Percentiles rank a stretch among this genome's conserved stretches.
These are phyloP conservation scores for Drechslerella coelobrocha DNA, from an alignment of 2,329 filamentous ascomycete species.

Conservation along the genomic window DNA sequence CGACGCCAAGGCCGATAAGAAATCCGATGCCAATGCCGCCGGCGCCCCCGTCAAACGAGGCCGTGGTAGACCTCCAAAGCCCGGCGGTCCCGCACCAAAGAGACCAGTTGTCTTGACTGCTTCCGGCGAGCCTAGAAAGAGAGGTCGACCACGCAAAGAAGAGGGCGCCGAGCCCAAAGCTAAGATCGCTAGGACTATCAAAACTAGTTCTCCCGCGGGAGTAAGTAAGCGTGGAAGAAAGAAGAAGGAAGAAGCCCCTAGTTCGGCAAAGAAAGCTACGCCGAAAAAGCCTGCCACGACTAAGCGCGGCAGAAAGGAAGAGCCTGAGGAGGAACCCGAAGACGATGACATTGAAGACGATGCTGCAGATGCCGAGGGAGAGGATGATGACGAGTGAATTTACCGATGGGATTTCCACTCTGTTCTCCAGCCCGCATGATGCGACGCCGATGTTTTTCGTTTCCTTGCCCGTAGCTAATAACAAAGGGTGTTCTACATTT, in stretches of 20 bases:
- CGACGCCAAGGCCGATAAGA: constrained; percentile 28
- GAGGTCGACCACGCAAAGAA: constrained; percentile 46
- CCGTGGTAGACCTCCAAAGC: constrained; percentile 48
- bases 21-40: constrained; percentile 7
- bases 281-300: constrained; percentile 28
- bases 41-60: constrained; percentile 36
- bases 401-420: background rate
- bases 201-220: constrained; percentile 21
- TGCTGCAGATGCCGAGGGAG: constrained; percentile 20
- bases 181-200: constrained; percentile 39
- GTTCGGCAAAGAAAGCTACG: constrained; percentile 26
- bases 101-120: constrained; percentile 44
- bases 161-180: constrained; percentile 45
- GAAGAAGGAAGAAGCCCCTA: constrained; percentile 38
- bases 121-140: constrained; percentile 47
- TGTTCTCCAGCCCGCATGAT: background rate
- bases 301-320: constrained; percentile 34
- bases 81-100: constrained; percentile 43
- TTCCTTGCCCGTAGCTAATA: no score
- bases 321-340: constrained; percentile 11
- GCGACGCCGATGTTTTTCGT: background rate
- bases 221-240: constrained; percentile 39
- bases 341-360: constrained; percentile 26
- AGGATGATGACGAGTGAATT: constrained; percentile 30
- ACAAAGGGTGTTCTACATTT: no score